Percentiles rank a stretch among this genome's conserved stretches.
Conservation (phyloP, 2,329 filamentous ascomycete species). For the Colletotrichum spinosum region DNA sequence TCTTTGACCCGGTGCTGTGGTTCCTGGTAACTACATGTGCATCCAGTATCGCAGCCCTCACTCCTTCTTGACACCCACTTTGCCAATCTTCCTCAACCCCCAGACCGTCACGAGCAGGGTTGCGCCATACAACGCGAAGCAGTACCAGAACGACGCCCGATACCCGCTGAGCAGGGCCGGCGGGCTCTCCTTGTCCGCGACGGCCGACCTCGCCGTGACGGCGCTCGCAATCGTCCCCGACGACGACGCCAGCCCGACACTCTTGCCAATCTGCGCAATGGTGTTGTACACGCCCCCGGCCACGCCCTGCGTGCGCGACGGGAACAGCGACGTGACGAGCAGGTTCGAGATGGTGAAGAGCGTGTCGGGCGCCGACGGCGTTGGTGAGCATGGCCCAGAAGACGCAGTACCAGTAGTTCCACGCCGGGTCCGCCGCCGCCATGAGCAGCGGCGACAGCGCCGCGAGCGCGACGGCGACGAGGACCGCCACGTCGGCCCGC, state of each 20-base stretch:
- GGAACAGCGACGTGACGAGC: conserved; percentile 66
- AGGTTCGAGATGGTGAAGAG: conserved; percentile 68
- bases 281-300: conserved; percentile 72
- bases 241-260: conserved; percentile 62
- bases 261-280: conserved; percentile 66
- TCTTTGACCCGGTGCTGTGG: background rate
- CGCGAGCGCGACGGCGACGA: conserved; percentile 49
- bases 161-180: conserved; percentile 62
- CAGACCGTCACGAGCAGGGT: conserved; percentile 51
- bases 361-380: conserved; percentile 49
- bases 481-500: conserved; percentile 43
- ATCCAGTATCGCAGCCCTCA: conserved; percentile 22
- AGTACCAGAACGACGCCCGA: conserved; percentile 64
- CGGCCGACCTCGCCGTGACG: conserved; percentile 53
- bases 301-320: conserved; percentile 64
- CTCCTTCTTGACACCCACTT: conserved; percentile 60
- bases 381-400: conserved; percentile 50
- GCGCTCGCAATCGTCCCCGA: conserved; percentile 59
- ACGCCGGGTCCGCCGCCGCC: conserved; percentile 56
- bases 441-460: conserved; percentile 58
- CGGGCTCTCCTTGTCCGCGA: conserved; percentile 38
- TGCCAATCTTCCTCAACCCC: conserved; percentile 59
- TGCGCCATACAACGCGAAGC: conserved; percentile 54
- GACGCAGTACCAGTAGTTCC: conserved; percentile 57
- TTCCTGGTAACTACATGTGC: background rate